Evolutionary conservation across 2,329 filamentous ascomycete genomes (phyloP), one percentile per base, ranked within the genome.

Genomic region (Aureobasidium sp.): DNA sequence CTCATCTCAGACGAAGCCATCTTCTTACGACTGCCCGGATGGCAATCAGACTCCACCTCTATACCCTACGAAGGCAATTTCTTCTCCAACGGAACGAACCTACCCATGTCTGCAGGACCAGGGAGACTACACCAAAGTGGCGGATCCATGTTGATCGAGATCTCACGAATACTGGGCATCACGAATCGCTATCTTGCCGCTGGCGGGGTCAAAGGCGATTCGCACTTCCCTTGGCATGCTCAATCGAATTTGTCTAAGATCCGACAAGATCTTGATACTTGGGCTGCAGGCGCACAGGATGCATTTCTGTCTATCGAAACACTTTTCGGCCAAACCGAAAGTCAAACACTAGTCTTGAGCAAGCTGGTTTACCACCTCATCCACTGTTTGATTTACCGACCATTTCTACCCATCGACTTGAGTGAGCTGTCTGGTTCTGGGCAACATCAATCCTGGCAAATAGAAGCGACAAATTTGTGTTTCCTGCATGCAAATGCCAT

Each of bases 371-470:
- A 94, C 68, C 91, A 96, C 70, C 80, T 94, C 14, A 87, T 94
- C 48, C 89, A 95, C 74, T 95, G 90, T 69, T 79, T 96, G 54
- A 87, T 95, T 47, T 96, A 95, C 70, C 84, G 91, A 16, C 90
- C 90, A 0, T 96, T 96, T 73, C 78, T 96, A 6, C 91, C 91
- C 0, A 88, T 96, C 64, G 89, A 95, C 71, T 79, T 95, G 3
- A 84, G 87, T 29, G 91, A 95, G 71, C 82, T 96, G 7, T 84
- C 89, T 13, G 88, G 89, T 14, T 87, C 84, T 0, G 89, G 89
- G 1, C 90, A 95, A 68, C 89, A 95, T 67, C 90, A 95, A 71
- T 92, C 89, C 32, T 96, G 91, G 91, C 91, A 95, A 71, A 93
- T 95, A 51, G 90, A 95, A 71, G 90, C 91, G 0, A 95, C 90